Evolutionary conservation across 345 rosid genomes (phyloP).

Genomic region (Mangifera indica): DNA sequence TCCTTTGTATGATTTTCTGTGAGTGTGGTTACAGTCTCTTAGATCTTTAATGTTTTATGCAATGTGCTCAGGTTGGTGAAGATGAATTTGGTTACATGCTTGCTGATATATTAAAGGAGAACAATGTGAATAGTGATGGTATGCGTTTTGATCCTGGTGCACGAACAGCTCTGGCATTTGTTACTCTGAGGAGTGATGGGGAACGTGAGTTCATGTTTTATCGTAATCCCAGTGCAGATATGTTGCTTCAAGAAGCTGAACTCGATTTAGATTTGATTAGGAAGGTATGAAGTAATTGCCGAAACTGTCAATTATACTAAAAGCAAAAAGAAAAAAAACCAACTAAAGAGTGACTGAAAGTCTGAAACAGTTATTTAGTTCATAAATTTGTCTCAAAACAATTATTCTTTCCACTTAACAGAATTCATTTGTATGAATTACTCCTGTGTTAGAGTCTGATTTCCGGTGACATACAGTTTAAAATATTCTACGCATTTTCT

Average conservation of each 20-base stretch:
- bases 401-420: neutral
- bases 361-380: neutral
- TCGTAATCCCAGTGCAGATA: constrained; percentile 97
- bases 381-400: neutral
- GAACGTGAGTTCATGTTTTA: constrained; percentile 99
- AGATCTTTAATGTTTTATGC: constrained; percentile 13
- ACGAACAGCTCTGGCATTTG: constrained; percentile 93
- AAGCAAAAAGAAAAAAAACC: neutral
- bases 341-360: neutral
- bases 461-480: neutral
- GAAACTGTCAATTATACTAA: neutral
- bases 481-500: neutral
- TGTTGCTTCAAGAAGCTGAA: constrained; percentile 80
- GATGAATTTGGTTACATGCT: constrained; percentile 99
- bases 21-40: neutral
- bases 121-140: constrained; percentile 77
- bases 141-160: constrained; percentile 92
- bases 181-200: constrained; percentile 79
- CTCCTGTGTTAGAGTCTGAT: neutral
- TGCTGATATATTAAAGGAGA: constrained; percentile 76
- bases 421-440: neutral
- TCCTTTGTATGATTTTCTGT: neutral
- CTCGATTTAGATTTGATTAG: constrained; percentile 76
- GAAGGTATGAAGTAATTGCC: constrained; percentile 48
- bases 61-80: constrained; percentile 74